These are phyloP conservation scores for Axilococcus clingmanii DNA, from an alignment of 139 green algal genomes.

Conservation along the genomic window DNA sequence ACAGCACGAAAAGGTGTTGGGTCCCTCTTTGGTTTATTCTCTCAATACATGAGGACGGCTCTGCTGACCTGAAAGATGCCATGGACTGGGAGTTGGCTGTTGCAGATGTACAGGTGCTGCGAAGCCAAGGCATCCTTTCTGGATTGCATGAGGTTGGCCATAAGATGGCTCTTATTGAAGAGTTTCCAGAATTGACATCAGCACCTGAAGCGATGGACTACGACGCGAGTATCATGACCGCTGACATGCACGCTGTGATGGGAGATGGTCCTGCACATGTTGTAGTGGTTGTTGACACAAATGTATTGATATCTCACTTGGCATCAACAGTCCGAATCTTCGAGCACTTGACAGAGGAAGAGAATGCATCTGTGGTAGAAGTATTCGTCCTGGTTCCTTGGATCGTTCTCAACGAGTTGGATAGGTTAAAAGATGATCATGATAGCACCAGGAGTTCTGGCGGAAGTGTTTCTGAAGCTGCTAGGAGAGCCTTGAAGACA, in stretches of 20 bases:
- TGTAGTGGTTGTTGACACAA: constrained; percentile 34
- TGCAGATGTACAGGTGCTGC: not conserved
- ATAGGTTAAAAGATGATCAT: constrained; percentile 21
- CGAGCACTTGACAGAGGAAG: not conserved
- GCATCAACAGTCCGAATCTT: constrained; percentile 10
- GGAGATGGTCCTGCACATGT: constrained; percentile 12
- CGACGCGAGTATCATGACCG: not conserved
- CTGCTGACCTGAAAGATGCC: not conserved
- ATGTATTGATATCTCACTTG: constrained; percentile 27
- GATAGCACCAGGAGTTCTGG: not conserved
- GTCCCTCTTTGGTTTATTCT: constrained; percentile 28
- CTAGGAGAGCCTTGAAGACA: constrained; percentile 10
- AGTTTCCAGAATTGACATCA: constrained; percentile 2
- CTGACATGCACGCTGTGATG: not conserved
- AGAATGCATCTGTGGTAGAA: constrained; percentile 14
- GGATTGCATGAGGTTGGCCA: not conserved
- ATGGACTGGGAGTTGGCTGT: constrained; percentile 7
- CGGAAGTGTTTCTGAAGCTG: not conserved
- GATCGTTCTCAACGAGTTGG: constrained; percentile 35
- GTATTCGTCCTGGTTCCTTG: constrained; percentile 32
- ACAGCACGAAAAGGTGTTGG: constrained; percentile 5
- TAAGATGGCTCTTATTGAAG: not conserved
- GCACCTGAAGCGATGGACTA: constrained; percentile 6
- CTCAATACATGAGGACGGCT: not conserved
- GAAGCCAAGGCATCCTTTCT: not conserved